These are phyloP conservation scores for Carallia brachiata DNA, from an alignment of 345 rosid genomes.

Conservation along the genomic window DNA sequence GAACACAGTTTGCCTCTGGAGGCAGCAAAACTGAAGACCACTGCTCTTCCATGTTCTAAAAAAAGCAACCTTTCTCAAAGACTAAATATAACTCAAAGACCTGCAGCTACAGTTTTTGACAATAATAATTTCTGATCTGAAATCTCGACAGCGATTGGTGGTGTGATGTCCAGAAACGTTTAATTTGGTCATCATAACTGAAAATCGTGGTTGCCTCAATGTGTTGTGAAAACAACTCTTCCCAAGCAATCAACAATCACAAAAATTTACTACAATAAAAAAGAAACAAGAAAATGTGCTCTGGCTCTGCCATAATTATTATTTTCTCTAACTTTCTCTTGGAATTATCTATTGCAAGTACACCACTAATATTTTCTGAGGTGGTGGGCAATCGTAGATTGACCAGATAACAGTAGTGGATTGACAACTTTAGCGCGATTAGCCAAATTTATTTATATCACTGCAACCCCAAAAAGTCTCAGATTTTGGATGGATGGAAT, in stretches of 20 bases:
- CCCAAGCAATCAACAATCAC: no score
- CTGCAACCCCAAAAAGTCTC: background rate
- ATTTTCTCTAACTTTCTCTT: background rate
- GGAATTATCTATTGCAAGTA: background rate
- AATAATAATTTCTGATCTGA: conserved; percentile 41
- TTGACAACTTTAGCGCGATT: background rate
- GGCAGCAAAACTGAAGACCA: conserved; percentile 19
- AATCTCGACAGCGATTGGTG: conserved; percentile 40
- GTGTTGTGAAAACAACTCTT: background rate
- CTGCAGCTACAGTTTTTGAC: conserved; percentile 27
- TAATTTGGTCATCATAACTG: conserved; percentile 29
- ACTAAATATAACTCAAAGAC: background rate
- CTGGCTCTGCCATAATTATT: background rate
- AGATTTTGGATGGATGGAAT: background rate
- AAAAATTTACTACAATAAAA: background rate
- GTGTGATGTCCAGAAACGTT: conserved; percentile 40
- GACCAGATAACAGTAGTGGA: background rate
- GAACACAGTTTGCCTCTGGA: conserved; percentile 16
- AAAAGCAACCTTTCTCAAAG: background rate
- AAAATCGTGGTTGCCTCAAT: conserved; percentile 29
- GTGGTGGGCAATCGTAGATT: background rate
- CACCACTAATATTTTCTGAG: background rate
- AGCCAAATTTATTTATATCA: background rate
- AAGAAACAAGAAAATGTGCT: background rate
- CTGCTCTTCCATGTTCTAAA: conserved; percentile 32